Evolutionary conservation across 139 green algal genomes (phyloP).

Genomic region (Yamagishiella unicocca): DNA sequence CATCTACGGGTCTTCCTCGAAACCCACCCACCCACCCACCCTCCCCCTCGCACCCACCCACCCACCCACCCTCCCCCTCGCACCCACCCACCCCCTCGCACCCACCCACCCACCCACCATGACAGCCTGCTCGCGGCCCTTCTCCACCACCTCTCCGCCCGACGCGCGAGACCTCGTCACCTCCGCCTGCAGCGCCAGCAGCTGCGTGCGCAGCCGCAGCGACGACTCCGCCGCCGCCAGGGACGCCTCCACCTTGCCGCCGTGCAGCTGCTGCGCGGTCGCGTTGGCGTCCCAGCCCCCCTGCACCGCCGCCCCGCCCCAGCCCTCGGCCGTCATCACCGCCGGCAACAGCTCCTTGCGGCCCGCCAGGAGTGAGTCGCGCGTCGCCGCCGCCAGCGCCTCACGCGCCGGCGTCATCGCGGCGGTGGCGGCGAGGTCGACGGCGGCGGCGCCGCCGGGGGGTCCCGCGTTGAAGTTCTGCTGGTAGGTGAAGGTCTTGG

Average conservation of each 20-base stretch:
- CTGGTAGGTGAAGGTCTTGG: neutral
- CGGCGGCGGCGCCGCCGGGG: neutral
- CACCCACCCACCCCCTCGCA: too few relatives aligned
- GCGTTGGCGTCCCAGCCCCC: neutral
- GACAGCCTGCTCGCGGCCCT: neutral
- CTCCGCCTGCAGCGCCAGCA: constrained; percentile 42
- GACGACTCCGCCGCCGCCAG: constrained; percentile 20
- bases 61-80: too few relatives aligned
- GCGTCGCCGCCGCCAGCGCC: constrained; percentile 42
- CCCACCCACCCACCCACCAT: neutral
- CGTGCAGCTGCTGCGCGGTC: neutral
- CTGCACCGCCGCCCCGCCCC: constrained; percentile 14
- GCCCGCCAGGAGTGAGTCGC: constrained; percentile 46
- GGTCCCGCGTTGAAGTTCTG: constrained; percentile 2
- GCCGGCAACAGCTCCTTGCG: constrained; percentile 55
- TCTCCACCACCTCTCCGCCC: neutral
- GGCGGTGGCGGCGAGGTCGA: neutral
- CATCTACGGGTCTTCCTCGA: too few relatives aligned
- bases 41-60: too few relatives aligned
- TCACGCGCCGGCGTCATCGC: constrained; percentile 29
- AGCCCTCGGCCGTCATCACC: constrained; percentile 63
- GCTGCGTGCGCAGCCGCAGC: constrained; percentile 49
- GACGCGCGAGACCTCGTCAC: neutral
- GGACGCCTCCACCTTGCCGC: constrained; percentile 21
- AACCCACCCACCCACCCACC: too few relatives aligned